Evolutionary conservation across 2,329 filamentous ascomycete species (phyloP), one percentile per base, ranked within the genome.

Genomic region (Colletotrichum costaricense): DNA sequence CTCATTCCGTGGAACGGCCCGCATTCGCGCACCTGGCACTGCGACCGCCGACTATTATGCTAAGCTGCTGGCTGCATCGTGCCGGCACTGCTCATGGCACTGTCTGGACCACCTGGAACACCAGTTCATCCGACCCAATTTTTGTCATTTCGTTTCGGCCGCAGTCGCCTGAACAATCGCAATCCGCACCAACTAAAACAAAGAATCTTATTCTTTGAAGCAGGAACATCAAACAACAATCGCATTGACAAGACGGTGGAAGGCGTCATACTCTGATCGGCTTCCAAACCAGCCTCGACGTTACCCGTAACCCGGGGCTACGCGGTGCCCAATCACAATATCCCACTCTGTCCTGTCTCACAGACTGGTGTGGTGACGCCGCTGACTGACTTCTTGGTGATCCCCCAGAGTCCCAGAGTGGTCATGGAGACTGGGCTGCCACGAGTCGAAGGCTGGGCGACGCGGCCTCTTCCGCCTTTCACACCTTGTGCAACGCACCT

Each of bases 1-100:
- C 26, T 28, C 70, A 72, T 72, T 73, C 70, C 70, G 26, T 69
- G 70, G 70, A 46, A 69, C 66, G 70, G 70, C 70, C 70, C 66
- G 66, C 66, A 62, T 55, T 68, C n/a, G 66, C n/a, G 66, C 58
- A 28, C 22, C 58, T 46, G 33, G 24, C 42, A 63, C 58, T 62
- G 30, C 52, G 24, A 55, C 38, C 38, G 38, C 14, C 38, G 38
- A 42, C 38, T 42, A 42, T 16, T 42, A 42, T 42, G 35, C 65
- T 19, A 69, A 19, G 56, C 68, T 57, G 28, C 49, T 42, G 19
- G 5, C 30, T 55, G 28, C 24, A 30, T 55, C 5, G 35, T 12
- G 58, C 35, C 58, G 16, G 22, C 58, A 60, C 19, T 63, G 14
- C 46, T 16, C 22, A 26, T 19, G 24, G 33, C 33, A 54, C 56